These are phyloP conservation scores for Cladosporium sp. DNA, from an alignment of 2,329 filamentous ascomycete genomes.

Conservation along the genomic window DNA sequence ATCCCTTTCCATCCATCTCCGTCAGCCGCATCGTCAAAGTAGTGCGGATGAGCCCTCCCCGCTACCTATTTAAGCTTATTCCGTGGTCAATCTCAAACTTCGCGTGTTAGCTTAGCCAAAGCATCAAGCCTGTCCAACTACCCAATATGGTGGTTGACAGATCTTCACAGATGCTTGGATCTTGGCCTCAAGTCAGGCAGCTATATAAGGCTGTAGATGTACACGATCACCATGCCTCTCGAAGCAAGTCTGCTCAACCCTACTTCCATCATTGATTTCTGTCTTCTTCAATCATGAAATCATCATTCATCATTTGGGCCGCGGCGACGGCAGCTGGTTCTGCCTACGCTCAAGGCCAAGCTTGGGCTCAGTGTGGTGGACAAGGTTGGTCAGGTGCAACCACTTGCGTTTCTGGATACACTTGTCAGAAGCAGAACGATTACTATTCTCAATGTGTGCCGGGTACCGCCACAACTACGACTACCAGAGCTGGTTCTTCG, in stretches of 20 bases:
- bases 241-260: too few relatives aligned
- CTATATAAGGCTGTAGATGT: neutral
- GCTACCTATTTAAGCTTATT: slow-evolving; percentile 8
- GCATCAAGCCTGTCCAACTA: neutral
- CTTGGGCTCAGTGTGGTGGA: slow-evolving; percentile 26
- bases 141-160: neutral
- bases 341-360: slow-evolving; percentile 17
- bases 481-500: neutral
- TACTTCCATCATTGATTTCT: slow-evolving; percentile 13
- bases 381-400: slow-evolving; percentile 27
- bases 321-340: slow-evolving; percentile 17
- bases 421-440: slow-evolving; percentile 23
- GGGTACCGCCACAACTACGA: slow-evolving; percentile 12
- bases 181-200: neutral
- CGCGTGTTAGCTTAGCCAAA: slow-evolving; percentile 12
- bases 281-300: slow-evolving; percentile 21
- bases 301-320: slow-evolving; percentile 19
- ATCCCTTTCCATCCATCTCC: neutral
- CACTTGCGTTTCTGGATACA: slow-evolving; percentile 29
- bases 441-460: slow-evolving; percentile 33
- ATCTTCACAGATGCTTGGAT: neutral
- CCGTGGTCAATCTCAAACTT: slow-evolving; percentile 5
- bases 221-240: too few relatives aligned
- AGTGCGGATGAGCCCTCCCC: slow-evolving; percentile 2
- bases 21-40: neutral